phyloP scores from a whole-genome alignment of 2,329 filamentous ascomycete genomes.

The Polytolypa hystricis region DNA sequence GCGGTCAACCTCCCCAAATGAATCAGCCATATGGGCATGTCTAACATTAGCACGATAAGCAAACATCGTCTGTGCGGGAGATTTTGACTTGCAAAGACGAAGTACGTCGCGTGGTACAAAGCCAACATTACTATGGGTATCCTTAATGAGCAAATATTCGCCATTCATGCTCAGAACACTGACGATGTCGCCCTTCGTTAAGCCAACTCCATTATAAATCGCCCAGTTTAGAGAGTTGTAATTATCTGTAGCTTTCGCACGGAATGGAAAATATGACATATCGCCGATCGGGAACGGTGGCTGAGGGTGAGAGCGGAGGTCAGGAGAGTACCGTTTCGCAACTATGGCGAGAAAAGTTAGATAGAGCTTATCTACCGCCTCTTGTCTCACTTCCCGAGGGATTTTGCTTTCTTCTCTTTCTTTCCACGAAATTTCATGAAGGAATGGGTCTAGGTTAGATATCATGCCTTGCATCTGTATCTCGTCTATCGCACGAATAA shows the following conservation, averaged over 20 bases:
- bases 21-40: background rate
- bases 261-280: background rate
- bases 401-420: background rate
- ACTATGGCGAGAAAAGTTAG: too few species aligned
- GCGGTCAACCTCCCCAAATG: constrained; percentile 6
- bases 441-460: background rate
- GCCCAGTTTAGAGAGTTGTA: too few species aligned
- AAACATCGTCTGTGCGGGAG: background rate
- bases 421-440: background rate
- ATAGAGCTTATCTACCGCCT: background rate
- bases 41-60: background rate
- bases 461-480: background rate
- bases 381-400: background rate
- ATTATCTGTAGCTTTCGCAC: background rate
- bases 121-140: background rate
- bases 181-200: background rate
- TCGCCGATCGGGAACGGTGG: background rate
- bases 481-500: background rate
- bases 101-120: background rate
- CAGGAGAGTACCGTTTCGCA: background rate
- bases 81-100: background rate
- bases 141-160: background rate
- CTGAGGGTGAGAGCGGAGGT: background rate
- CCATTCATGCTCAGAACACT: background rate
- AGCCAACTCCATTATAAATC: background rate